phyloP scores from a whole-genome alignment of 805 yeast species.

The Candida tammaniensis region DNA sequence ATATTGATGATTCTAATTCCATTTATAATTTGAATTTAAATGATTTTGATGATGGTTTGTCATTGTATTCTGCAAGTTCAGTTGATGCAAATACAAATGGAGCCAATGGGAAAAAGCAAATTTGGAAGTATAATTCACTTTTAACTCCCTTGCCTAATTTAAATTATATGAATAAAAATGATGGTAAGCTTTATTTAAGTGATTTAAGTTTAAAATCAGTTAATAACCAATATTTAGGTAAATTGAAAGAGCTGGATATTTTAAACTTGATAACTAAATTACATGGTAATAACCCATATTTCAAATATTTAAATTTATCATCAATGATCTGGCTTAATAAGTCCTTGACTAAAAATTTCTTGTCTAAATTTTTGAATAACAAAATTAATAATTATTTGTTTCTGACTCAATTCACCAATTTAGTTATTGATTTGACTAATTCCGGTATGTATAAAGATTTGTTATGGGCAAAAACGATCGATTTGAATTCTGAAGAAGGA shows the following conservation, averaged over 20 bases:
- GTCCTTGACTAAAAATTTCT: conserved; percentile 31
- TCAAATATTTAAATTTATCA: conserved; percentile 39
- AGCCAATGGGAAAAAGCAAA: conserved; percentile 26
- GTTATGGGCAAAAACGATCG: conserved; percentile 36
- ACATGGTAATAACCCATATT: conserved; percentile 20
- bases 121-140: conserved; percentile 35
- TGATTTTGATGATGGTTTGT: conserved; percentile 11
- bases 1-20: conserved; percentile 13
- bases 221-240: conserved; percentile 27
- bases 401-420: conserved; percentile 13
- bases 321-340: conserved; percentile 50
- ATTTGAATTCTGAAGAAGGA: conserved; percentile 24
- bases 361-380: conserved; percentile 27
- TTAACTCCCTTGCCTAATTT: conserved; percentile 37
- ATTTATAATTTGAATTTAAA: conserved; percentile 11
- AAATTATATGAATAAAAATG: conserved; percentile 27
- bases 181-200: conserved; percentile 35
- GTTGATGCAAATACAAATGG: conserved; percentile 2
- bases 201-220: conserved; percentile 41
- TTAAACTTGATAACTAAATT: conserved; percentile 24
- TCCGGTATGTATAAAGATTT: conserved; percentile 46
- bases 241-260: conserved; percentile 32
- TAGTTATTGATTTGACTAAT: conserved; percentile 35
- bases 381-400: conserved; percentile 6
- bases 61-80: conserved; percentile 6